These are phyloP conservation scores for Colletotrichum noveboracense DNA, from an alignment of 2,329 filamentous ascomycete species.

Conservation along the genomic window DNA sequence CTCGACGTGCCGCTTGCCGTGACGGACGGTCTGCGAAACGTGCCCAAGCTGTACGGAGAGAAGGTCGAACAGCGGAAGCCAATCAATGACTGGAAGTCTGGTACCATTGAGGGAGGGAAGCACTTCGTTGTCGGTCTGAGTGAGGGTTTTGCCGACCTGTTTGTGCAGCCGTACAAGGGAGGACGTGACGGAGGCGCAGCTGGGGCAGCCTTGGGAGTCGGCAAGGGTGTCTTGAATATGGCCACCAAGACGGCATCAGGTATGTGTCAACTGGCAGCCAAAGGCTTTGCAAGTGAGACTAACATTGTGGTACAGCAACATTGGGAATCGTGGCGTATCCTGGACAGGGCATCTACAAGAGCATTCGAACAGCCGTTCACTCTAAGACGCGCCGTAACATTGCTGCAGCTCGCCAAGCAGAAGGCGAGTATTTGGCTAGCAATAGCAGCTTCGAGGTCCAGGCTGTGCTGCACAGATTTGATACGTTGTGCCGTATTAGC, in stretches of 20 bases:
- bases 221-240: constrained; percentile 41
- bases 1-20: constrained; percentile 54
- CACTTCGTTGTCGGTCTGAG: constrained; percentile 48
- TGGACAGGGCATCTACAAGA: constrained; percentile 23
- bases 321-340: constrained; percentile 27
- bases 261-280: not conserved
- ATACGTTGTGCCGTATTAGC: not conserved
- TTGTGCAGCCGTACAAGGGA: constrained; percentile 46
- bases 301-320: not conserved
- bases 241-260: constrained; percentile 25
- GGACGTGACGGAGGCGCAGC: constrained; percentile 43
- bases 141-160: constrained; percentile 48
- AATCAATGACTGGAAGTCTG: constrained; percentile 52
- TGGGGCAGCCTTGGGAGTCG: constrained; percentile 46
- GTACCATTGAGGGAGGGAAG: constrained; percentile 44
- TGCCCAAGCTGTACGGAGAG: constrained; percentile 56
- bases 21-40: constrained; percentile 58
- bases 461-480: not conserved
- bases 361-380: constrained; percentile 17
- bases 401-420: not conserved
- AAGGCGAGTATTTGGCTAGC: constrained; percentile 16
- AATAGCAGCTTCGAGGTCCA: not conserved
- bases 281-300: not conserved
- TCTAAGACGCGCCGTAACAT: constrained; percentile 8
- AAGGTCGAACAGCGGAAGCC: constrained; percentile 34